Percentiles rank a stretch among this genome's conserved stretches.
These are phyloP conservation scores for Niveomyces coronatus DNA, from an alignment of 2,329 filamentous ascomycete genomes.

Conservation along the genomic window DNA sequence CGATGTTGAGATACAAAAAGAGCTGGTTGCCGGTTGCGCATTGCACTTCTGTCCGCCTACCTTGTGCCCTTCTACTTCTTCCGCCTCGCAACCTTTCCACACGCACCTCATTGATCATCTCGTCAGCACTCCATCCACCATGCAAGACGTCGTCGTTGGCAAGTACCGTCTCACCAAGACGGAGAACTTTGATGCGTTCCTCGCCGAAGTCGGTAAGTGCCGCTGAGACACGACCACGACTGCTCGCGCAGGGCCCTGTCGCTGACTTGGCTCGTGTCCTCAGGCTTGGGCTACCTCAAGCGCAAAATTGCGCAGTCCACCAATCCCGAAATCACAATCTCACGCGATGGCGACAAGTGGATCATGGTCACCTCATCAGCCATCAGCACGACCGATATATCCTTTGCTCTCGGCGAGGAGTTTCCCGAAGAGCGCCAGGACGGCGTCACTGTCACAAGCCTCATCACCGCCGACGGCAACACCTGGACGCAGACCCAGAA, in stretches of 20 bases:
- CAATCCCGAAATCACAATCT: constrained; percentile 7
- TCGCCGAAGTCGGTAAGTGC: constrained; percentile 6
- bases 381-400: constrained; percentile 5
- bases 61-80: background rate
- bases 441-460: constrained; percentile 10
- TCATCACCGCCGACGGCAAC: constrained; percentile 6
- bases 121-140: background rate
- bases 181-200: constrained; percentile 10
- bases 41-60: background rate
- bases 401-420: constrained; percentile 7
- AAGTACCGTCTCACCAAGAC: constrained; percentile 9
- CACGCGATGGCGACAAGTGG: constrained; percentile 7
- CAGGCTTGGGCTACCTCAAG: constrained; percentile 10
- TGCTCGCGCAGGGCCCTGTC: too few species aligned
- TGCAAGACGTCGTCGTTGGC: constrained; percentile 8
- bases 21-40: too few species aligned
- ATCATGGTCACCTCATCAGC: constrained; percentile 7
- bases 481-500: constrained; percentile 9
- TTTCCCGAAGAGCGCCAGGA: constrained; percentile 9
- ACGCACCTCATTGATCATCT: background rate
- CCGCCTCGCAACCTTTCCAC: background rate
- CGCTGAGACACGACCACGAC: too few species aligned
- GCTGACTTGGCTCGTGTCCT: background rate
- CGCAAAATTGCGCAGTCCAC: constrained; percentile 9
- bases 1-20: background rate